Base-by-base conservation (phyloP, 768 basidiomycete species). In the Lyophyllum decastes region DNA sequence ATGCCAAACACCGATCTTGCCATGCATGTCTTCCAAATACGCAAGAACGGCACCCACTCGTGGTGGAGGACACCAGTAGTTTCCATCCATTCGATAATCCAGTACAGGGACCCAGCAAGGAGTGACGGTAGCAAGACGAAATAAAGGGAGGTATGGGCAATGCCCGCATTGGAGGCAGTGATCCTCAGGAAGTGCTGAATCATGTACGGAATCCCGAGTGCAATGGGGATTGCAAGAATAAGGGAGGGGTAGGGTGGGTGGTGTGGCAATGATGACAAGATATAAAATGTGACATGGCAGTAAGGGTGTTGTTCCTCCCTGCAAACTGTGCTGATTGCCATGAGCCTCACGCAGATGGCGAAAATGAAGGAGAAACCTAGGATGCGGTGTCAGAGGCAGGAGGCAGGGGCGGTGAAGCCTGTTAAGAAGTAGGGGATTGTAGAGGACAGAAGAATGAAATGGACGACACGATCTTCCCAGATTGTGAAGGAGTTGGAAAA, bases 401-500 rank as follows among this genome's bases (percentile, higher is more conserved):
- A 64, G 7, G 84, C 87, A 0, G 92, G 89, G 0, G 91, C 89
- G 0, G 82, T 74, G 54, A 93, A 73, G 0, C 90, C 89, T 49
- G 76, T 78, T 27, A 89, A 66, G 59, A 90, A 73, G 57, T 74
- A 76, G 0, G 87, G 86, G 11, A 85, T 72, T 34, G 93, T 73
- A 27, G 84, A 89, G 35, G 82, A 83, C 43, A 87, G 68, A 58
- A 88, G 75, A 52, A 98, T 80, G 80, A 87, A 95, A 7, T 86
- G 83, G 11, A 90, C 78, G 54, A 92, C 77, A 27, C 83, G 82
- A 69, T 98, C 95, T 81, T 99, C 97, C 94, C 95, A 98, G 70
- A 98, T 84, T 19, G 92, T 93, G 77, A 93, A 96, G 0, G 95
- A 97, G 76, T 98, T 98, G 25, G 95, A 96, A 14, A 89, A 82